Base-by-base conservation (phyloP, 352 stramenopile species). In the Chrysophaeum taylorii region DNA sequence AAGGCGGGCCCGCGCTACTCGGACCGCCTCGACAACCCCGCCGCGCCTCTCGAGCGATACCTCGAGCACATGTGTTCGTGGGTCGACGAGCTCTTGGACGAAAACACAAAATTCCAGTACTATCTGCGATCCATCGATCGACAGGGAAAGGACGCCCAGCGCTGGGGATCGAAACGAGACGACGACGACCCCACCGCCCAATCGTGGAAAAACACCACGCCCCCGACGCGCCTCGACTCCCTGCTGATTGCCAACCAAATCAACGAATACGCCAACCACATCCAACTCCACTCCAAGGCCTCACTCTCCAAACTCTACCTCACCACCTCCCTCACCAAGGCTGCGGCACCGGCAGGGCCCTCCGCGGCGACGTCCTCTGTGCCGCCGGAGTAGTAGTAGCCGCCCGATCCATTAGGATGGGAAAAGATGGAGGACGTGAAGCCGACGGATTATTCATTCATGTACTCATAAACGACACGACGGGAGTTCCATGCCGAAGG, bases 21-120 rank as follows among this genome's bases (percentile, higher is more conserved):
- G 2, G 54, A 69, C 64, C 81, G 23, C 77, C 79, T 43, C 74
- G 74, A 72, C 68, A 23, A n/a, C 48, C 33, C 45, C 68, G 14
- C 12, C 29, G 68, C 53, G 33, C 57, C 57, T 9, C 78, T 92
- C 41, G 92, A 98, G 77, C 97, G 94, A 81, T 96, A 96, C 75
- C 82, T 98, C n/a, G 94, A 97, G 85, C 97, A 97, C 81, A 87
- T 98, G 72, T 95, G 88, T 73, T 84, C 92, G 62, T 97, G 92
- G 91, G 93, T 97, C 29, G 94, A 98, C 76, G 93, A 98, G 75
- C 85, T 99, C 21, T 86, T 90, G 2, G 87, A 92, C 69, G 92
- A 98, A 79, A 92, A 98, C 78, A 87, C 86, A 76, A 94, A 93
- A 82, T 93, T 93, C 76, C 85, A 94, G 72, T 82, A 86, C 68